Conservation (phyloP, 345 rosid genomes). For the Isatis tinctoria region DNA sequence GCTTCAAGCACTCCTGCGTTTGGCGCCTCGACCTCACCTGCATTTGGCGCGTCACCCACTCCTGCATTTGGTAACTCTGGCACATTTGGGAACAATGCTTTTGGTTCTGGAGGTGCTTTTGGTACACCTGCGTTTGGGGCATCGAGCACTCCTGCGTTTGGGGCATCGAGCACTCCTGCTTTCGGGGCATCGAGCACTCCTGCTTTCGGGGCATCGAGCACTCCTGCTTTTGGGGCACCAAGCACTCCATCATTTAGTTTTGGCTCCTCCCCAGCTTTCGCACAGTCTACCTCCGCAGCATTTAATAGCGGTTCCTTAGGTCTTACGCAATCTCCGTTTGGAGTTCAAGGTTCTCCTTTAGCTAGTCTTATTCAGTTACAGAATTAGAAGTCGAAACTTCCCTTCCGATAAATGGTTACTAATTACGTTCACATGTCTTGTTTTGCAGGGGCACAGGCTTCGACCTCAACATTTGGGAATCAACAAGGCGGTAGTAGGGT, state of each 20-base stretch:
- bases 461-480: conserved; percentile 55
- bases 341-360: conserved; percentile 62
- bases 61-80: conserved; percentile 63
- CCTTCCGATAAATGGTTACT: background rate
- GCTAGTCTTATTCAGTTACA: conserved; percentile 37
- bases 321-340: conserved; percentile 52
- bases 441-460: conserved; percentile 55
- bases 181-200: background rate
- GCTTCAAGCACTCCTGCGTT: conserved; percentile 44
- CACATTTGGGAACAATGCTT: conserved; percentile 67
- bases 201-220: background rate
- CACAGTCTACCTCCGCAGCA: conserved; percentile 60
- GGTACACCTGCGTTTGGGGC: conserved; percentile 16
- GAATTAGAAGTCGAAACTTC: background rate
- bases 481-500: conserved; percentile 84
- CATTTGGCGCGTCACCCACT: conserved; percentile 42
- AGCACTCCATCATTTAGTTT: conserved; percentile 57
- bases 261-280: conserved; percentile 66
- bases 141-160: background rate
- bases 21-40: conserved; percentile 39
- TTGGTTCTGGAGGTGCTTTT: conserved; percentile 46
- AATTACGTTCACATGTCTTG: conserved; percentile 12
- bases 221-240: conserved; percentile 44
- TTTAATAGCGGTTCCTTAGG: conserved; percentile 68
- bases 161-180: background rate